phyloP scores from a whole-genome alignment of 1,284 basidiomycete species.

The Naganishia liquefaciens region DNA sequence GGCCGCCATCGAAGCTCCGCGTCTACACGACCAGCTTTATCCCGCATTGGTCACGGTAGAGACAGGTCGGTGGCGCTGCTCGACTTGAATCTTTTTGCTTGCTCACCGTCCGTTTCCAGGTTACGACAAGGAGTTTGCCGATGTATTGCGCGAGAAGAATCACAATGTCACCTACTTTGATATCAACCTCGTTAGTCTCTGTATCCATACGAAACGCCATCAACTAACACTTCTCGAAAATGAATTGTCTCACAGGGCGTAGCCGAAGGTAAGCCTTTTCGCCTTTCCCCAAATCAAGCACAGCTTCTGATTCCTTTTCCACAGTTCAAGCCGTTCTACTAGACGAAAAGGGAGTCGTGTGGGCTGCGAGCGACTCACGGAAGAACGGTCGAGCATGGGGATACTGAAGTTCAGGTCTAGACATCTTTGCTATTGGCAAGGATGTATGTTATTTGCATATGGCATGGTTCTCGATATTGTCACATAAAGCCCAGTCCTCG shows the following conservation, averaged over 20 bases:
- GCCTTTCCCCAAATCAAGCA: slow-evolving; percentile 55
- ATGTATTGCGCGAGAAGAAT: slow-evolving; percentile 63
- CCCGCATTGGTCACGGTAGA: slow-evolving; percentile 70
- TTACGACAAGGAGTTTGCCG: slow-evolving; percentile 61
- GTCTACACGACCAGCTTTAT: slow-evolving; percentile 90
- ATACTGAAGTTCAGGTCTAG: slow-evolving; percentile 39
- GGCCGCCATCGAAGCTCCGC: slow-evolving; percentile 75
- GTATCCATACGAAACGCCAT: background rate
- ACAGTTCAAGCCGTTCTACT: slow-evolving; percentile 70
- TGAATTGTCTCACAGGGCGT: slow-evolving; percentile 36
- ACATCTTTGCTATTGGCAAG: background rate
- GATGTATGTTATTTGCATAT: background rate
- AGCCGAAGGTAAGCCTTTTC: slow-evolving; percentile 33
- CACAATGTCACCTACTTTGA: slow-evolving; percentile 67
- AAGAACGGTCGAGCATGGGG: slow-evolving; percentile 53
- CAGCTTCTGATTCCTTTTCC: slow-evolving; percentile 54
- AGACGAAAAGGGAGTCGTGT: slow-evolving; percentile 57
- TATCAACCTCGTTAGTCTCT: slow-evolving; percentile 56
- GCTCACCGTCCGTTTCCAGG: slow-evolving; percentile 35
- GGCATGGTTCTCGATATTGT: background rate
- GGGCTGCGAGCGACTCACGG: slow-evolving; percentile 46
- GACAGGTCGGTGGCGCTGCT: slow-evolving; percentile 43
- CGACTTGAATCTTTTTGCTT: background rate
- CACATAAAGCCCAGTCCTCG: slow-evolving; percentile 19
- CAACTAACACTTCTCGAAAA: background rate